These are phyloP conservation scores for Trematosphaeria pertusa DNA, from an alignment of 2,329 filamentous ascomycete species.

Conservation along the genomic window DNA sequence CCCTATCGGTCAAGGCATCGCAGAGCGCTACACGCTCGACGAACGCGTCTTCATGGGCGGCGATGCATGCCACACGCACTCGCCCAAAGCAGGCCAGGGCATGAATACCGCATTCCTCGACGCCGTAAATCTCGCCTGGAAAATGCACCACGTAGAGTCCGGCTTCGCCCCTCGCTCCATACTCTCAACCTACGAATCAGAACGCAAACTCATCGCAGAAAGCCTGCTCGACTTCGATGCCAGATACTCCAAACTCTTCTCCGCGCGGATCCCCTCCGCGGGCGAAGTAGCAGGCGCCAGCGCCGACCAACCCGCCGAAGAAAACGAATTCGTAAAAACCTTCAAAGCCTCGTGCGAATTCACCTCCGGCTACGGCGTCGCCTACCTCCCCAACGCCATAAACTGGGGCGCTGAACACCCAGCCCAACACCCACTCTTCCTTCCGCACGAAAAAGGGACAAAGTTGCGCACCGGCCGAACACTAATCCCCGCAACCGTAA, in stretches of 20 bases:
- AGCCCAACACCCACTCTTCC: conserved; percentile 73
- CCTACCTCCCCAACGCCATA: conserved; percentile 79
- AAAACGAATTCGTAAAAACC: conserved; percentile 84
- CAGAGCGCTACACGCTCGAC: conserved; percentile 69
- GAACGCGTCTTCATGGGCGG: conserved; percentile 72
- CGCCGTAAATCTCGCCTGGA: conserved; percentile 92
- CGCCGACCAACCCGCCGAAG: conserved; percentile 48
- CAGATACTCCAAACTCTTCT: conserved; percentile 89
- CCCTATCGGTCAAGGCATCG: conserved; percentile 70
- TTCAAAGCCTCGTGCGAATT: conserved; percentile 94
- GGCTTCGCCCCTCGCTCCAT: conserved; percentile 79
- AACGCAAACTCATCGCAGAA: conserved; percentile 85
- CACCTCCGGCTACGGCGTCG: conserved; percentile 89
- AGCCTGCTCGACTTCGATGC: conserved; percentile 86
- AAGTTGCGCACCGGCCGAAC: conserved; percentile 77
- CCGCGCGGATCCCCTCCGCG: conserved; percentile 74
- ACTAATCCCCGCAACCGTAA: conserved; percentile 80
- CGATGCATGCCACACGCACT: conserved; percentile 69
- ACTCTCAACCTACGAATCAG: conserved; percentile 83
- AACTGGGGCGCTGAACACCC: conserved; percentile 82
- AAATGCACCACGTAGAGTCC: conserved; percentile 87
- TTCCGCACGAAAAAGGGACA: conserved; percentile 60
- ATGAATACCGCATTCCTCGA: conserved; percentile 68
- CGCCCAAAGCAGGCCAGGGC: conserved; percentile 69
- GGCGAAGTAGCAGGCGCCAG: conserved; percentile 73